These are phyloP conservation scores for Tuber aestivum DNA, from an alignment of 495 filamentous ascomycete genomes.

Conservation along the genomic window DNA sequence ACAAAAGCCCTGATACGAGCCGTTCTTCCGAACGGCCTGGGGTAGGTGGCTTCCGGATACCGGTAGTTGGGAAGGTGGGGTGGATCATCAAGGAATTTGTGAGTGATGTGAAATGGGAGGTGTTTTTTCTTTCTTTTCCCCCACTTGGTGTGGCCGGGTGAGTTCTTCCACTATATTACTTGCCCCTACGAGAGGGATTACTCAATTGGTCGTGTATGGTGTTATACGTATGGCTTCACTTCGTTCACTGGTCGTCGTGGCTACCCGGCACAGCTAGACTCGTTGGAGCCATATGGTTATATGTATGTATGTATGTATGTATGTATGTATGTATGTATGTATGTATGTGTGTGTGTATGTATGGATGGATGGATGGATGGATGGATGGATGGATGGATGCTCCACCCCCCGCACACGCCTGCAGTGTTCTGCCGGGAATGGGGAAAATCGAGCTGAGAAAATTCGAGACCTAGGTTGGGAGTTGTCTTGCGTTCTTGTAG, in stretches of 20 bases:
- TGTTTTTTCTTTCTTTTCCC: no score
- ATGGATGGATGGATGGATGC: no score
- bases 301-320: no score
- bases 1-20: not conserved
- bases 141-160: no score
- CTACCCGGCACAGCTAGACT: not conserved
- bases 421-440: not conserved
- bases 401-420: no score
- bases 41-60: not conserved
- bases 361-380: no score
- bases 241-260: not conserved
- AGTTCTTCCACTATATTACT: not conserved
- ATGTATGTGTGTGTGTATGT: not conserved
- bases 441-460: not conserved
- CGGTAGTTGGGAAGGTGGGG: no score
- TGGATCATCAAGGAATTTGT: no score
- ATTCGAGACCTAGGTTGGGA: not conserved
- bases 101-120: no score
- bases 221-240: not conserved
- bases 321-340: not conserved
- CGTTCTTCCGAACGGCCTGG: not conserved
- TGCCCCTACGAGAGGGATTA: not conserved
- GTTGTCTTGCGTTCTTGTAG: not conserved
- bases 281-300: not conserved
- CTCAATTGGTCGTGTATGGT: not conserved